Evolutionary conservation across 208 protist species (phyloP).

Genomic region (Strigomonas culicis): DNA sequence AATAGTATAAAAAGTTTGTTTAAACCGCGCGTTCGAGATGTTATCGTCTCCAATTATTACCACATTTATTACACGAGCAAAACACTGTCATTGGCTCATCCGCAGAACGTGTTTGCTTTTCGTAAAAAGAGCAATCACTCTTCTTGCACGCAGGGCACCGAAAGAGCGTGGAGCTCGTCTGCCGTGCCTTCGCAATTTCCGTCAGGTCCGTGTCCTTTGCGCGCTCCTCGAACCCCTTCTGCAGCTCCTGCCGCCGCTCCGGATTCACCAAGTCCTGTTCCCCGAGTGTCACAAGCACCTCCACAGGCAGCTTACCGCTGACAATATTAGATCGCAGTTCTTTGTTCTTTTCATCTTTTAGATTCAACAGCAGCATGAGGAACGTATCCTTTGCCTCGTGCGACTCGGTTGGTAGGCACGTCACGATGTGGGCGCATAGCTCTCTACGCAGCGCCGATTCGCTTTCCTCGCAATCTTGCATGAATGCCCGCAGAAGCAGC

Average conservation of each 20-base stretch:
- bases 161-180: constrained; percentile 82
- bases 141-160: constrained; percentile 82
- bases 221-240: constrained; percentile 62
- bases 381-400: constrained; percentile 56
- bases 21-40: background rate
- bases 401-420: constrained; percentile 46
- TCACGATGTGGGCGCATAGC: constrained; percentile 45
- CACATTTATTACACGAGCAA: constrained; percentile 93
- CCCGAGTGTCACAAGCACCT: constrained; percentile 61
- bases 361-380: constrained; percentile 55
- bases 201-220: constrained; percentile 78
- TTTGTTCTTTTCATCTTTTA: constrained; percentile 70
- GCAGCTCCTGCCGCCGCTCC: constrained; percentile 51
- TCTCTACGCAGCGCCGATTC: background rate
- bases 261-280: constrained; percentile 81
- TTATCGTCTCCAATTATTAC: constrained; percentile 62
- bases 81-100: constrained; percentile 99
- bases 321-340: constrained; percentile 53
- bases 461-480: background rate
- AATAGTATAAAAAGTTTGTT: background rate
- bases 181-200: constrained; percentile 63
- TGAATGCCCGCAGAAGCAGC: constrained; percentile 33
- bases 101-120: constrained; percentile 96
- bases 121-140: constrained; percentile 86
- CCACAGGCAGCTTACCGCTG: constrained; percentile 57